A percentile compares a stretch with the other conserved stretches of the same genome.
phyloP scores from a whole-genome alignment of 495 filamentous ascomycete genomes.

The Halenospora varia region DNA sequence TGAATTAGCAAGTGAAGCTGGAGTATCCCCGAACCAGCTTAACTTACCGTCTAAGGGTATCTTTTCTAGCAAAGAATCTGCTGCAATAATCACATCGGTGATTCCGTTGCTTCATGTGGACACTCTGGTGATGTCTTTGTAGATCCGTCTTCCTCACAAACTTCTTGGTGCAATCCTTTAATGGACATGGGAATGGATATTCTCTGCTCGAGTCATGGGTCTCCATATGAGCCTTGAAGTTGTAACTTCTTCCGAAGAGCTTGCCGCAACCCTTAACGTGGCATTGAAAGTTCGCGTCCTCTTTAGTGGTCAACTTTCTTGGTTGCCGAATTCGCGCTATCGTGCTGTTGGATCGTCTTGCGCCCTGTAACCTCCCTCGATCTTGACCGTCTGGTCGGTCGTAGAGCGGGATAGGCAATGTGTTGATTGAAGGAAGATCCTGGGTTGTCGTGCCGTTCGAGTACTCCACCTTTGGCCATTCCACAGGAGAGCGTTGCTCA shows the following conservation, averaged over 20 bases:
- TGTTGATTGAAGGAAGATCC: slow-evolving; percentile 19
- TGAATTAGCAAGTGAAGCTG: slow-evolving; percentile 6
- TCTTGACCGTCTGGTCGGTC: slow-evolving; percentile 22
- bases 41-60: slow-evolving; percentile 73
- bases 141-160: slow-evolving; percentile 86
- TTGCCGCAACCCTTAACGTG: slow-evolving; percentile 66
- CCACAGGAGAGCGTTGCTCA: slow-evolving; percentile 29
- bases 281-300: slow-evolving; percentile 76
- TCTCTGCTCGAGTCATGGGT: slow-evolving; percentile 76
- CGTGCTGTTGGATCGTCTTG: slow-evolving; percentile 30
- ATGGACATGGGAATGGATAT: slow-evolving; percentile 64
- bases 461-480: slow-evolving; percentile 47
- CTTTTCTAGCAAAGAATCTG: slow-evolving; percentile 74
- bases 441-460: slow-evolving; percentile 24
- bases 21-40: background rate
- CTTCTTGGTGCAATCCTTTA: slow-evolving; percentile 62
- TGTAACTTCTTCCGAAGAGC: slow-evolving; percentile 83
- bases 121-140: slow-evolving; percentile 75
- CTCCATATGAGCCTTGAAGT: slow-evolving; percentile 87
- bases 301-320: slow-evolving; percentile 61
- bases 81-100: slow-evolving; percentile 69
- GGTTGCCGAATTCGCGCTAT: slow-evolving; percentile 39
- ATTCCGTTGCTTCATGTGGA: slow-evolving; percentile 71
- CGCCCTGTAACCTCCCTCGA: slow-evolving; percentile 21
- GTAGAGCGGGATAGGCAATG: slow-evolving; percentile 21